Conservation (phyloP, 257 asterid genomes). For the Ligustrum vulgare region DNA sequence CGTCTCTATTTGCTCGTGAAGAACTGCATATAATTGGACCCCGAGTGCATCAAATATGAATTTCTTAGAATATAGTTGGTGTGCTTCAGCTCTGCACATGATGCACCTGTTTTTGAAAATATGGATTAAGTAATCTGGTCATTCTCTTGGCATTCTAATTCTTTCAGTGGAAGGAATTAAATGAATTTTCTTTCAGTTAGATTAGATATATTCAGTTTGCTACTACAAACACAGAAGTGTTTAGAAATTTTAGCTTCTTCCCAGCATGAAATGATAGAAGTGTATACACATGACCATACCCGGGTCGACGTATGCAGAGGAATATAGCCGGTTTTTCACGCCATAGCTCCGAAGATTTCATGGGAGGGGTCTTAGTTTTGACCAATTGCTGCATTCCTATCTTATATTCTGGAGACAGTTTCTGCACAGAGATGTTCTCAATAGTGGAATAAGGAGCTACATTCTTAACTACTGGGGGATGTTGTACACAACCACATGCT, state of each 20-base stretch:
- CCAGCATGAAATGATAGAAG: background rate
- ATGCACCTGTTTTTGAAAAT: constrained; percentile 40
- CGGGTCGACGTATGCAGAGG: constrained; percentile 86
- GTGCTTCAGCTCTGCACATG: constrained; percentile 97
- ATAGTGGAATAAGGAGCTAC: constrained; percentile 68
- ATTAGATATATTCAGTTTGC: background rate
- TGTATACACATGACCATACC: constrained; percentile 40
- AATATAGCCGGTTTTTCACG: constrained; percentile 65
- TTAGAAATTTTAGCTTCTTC: background rate
- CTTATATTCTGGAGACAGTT: constrained; percentile 67
- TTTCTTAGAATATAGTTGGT: constrained; percentile 75
- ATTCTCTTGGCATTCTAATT: constrained; percentile 1
- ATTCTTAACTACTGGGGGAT: constrained; percentile 61
- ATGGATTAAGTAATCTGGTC: constrained; percentile 18
- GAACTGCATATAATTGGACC: constrained; percentile 62
- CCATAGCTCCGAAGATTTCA: constrained; percentile 82
- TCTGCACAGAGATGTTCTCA: constrained; percentile 65
- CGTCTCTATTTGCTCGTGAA: constrained; percentile 74
- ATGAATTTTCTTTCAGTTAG: too few species aligned
- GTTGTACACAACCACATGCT: constrained; percentile 71
- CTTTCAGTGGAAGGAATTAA: background rate
- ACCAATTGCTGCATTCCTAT: constrained; percentile 68
- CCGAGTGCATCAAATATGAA: constrained; percentile 88
- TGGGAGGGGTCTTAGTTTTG: constrained; percentile 60
- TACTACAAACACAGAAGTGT: background rate